Evolutionary conservation across 306 rosid genomes (phyloP), one percentile per base, ranked within the genome.

Genomic region (Abrus precatorius): DNA sequence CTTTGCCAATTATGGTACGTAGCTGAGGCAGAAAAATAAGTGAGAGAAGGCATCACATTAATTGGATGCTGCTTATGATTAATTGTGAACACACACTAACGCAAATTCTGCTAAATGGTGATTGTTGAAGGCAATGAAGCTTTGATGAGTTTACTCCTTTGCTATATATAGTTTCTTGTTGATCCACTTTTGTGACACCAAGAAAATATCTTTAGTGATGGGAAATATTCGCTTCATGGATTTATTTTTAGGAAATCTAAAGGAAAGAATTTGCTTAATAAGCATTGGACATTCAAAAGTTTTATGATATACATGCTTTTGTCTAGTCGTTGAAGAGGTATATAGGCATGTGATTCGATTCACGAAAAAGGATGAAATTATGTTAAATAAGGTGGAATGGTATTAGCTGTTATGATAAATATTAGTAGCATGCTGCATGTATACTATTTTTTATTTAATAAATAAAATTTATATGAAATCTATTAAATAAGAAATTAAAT

Each of bases 81-180:
- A 72, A 41, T 74, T 67, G 63, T 64, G 80, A 72, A 84, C 87
- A 61, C 82, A 80, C 29, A 77, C 82, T 44, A 45, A 52, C 78
- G 87, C 81, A 74, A 79, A 75, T 69, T 80, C 63, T 80, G 87
- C 69, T 83, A 28, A 12, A 36, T 62, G 43, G 80, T 72, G 28
- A 65, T 56, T 40, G 50, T 75, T 55, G 75, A 55, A 63, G 79
- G 11, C 29, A 44, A 77, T 6, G 57, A 83, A 83, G 48, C 33
- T 54, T 54, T 52, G 0, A 36, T 33, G 43, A 68, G 65, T 78
- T 78, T 55, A 62, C 68, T 84, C 49, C 0, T 40, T 40, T 14
- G 5, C 78, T 44, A 79, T 84, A 68, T 67, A 50, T 84, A 79
- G 77, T n/a, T 10, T 73, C 11, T 74, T 72, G 33, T 50, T 80